These are phyloP conservation scores for Serendipita sp. DNA, from an alignment of 1,284 basidiomycete genomes.

Conservation along the genomic window DNA sequence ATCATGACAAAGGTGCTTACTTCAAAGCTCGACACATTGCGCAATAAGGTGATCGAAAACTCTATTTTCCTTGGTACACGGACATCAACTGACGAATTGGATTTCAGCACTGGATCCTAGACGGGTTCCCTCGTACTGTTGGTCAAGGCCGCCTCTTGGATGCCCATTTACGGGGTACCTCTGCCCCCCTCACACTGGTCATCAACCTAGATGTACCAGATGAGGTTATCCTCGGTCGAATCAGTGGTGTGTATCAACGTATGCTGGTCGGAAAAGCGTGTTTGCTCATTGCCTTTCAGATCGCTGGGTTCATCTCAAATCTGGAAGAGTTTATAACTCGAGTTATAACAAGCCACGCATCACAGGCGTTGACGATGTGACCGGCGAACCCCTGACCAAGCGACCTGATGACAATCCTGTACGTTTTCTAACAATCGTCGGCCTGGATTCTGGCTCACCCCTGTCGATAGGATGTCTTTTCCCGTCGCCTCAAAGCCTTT, in stretches of 20 bases:
- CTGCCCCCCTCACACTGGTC: conserved; percentile 63
- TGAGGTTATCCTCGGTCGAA: conserved; percentile 75
- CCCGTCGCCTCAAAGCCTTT: conserved; percentile 67
- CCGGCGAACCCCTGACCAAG: conserved; percentile 80
- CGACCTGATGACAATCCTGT: conserved; percentile 89
- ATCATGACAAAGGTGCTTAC: conserved; percentile 63
- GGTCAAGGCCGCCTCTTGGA: conserved; percentile 81
- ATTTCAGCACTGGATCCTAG: conserved; percentile 72
- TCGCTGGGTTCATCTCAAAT: conserved; percentile 87
- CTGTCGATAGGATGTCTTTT: conserved; percentile 56
- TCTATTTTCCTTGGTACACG: not conserved
- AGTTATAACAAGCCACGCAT: conserved; percentile 82
- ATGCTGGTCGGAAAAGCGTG: not conserved
- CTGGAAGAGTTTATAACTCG: conserved; percentile 88
- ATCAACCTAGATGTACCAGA: conserved; percentile 89
- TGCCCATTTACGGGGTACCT: conserved; percentile 42
- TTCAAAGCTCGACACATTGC: conserved; percentile 49
- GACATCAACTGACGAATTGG: conserved; percentile 7
- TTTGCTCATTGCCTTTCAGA: conserved; percentile 25
- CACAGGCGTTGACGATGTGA: conserved; percentile 78
- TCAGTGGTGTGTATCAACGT: conserved; percentile 36
- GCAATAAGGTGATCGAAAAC: conserved; percentile 39
- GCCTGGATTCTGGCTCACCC: not conserved
- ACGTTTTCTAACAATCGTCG: conserved; percentile 20
- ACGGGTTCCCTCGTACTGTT: conserved; percentile 91